Base-by-base conservation (phyloP, 1,284 basidiomycete genomes). In the Sporisorium scitamineum region DNA sequence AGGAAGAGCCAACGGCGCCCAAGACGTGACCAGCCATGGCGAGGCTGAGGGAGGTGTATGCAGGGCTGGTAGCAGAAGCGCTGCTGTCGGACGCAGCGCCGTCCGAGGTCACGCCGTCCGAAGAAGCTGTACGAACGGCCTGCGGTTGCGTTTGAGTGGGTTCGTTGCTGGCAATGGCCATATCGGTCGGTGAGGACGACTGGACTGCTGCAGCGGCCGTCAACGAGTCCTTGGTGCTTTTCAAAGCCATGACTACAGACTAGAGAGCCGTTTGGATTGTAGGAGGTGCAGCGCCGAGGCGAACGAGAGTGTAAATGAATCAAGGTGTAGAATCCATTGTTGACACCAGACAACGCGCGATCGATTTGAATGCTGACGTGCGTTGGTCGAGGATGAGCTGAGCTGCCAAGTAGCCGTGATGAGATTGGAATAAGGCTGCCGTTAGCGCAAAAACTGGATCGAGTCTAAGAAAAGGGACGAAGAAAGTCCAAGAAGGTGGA, bases 21-120 rank as follows among this genome's bases (percentile, higher is more conserved):
- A 67, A 42, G 13, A 60, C 61, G 18, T 69, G 70, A 16, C 65
- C 61, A 5, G 70, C 65, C 61, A 69, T 68, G 16, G 70, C 70
- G 5, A 73, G 51, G 27, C 60, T 73, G 44, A 73, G 57, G 13
- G 58, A 32, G 10, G 61, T 26, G 48, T 54, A 58, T n/a, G 61
- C 54, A 26, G 52, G 56, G 37, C 58, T 66, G 6, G 55, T 26
- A 16, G 58, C 37, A 16, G 54, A 58, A 39, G 54, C 27, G 34
- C 45, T 58, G 31, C 48, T 45, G 29, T 61, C 54, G 22, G 27
- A 31, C 9, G 37, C 44, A n/a, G 31, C 32, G n/a, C 32, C 31
- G 10, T 26, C 31, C 3, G 54, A 29, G 20, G 42, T 42, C 11
- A 48, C 41, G 44, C 26, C 31, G 2, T 55, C 61, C 10, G 20